Base-by-base conservation (phyloP, 2,329 filamentous ascomycete species). In the Apiospora aurea region DNA sequence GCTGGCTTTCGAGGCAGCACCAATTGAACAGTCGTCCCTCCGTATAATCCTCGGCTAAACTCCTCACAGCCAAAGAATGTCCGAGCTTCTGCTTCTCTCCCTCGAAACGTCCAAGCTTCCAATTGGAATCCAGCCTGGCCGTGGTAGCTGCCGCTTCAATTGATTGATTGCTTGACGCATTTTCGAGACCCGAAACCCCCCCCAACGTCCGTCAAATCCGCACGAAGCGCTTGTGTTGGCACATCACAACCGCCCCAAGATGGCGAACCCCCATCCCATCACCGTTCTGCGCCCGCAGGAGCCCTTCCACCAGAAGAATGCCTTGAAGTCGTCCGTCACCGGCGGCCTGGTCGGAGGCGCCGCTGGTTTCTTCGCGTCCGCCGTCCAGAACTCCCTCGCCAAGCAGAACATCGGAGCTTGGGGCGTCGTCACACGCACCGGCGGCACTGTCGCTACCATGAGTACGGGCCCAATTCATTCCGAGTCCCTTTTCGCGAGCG, bases 371-470 rank as follows among this genome's bases (percentile, higher is more conserved):
- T 88, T 94, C 82, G 81, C 93, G 73, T 92, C 94, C 69, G 92
- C 93, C 71, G 88, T 97, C 76, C 93, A 95, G 86, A 98, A 97
- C 86, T 94, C 95, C 72, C 88, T 98, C 77, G 88, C 92, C 71
- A 95, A 91, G 86, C 88, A 90, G 81, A 97, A 97, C 82, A 87
- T 96, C 76, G 94, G 95, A 77, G 88, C 91, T 74, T 90, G 92
- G 86, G 93, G 93, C 76, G 88, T 97, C 79, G 91, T 98, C 81
- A 93, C 93, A 67, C 90, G 91, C 79, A 92, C 91, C 72, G 95
- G 95, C 76, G 87, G 91, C 79, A 92, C 92, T 69, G 93, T 96
- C 80, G 92, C 85, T 73, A 80, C 89, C 73, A 90, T 90, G 78
- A 85, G 85, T 81, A 77, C 69, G 79, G 76, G 7, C 34, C 26